Evolutionary conservation across 768 basidiomycete genomes (phyloP).

Genomic region (Coprinellus aureogranulatus): DNA sequence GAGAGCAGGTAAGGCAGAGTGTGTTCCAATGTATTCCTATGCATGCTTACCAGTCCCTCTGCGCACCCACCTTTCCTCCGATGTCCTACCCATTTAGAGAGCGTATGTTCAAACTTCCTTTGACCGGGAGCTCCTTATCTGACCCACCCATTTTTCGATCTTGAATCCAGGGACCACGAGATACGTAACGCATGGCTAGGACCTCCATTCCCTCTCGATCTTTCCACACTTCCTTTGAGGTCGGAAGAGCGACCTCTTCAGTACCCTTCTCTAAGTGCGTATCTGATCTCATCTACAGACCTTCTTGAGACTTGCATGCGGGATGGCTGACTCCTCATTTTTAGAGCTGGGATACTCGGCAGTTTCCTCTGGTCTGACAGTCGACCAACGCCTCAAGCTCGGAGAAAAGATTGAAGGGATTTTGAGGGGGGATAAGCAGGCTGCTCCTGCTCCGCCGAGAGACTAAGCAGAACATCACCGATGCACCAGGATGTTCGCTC

Average conservation of each 20-base stretch:
- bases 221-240: constrained; percentile 51
- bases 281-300: not conserved
- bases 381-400: constrained; percentile 60
- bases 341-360: constrained; percentile 70
- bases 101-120: constrained; percentile 1
- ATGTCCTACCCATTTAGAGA: not conserved
- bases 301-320: too few species aligned
- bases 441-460: constrained; percentile 58
- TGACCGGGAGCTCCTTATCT: not conserved
- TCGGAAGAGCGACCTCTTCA: constrained; percentile 60
- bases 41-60: too few species aligned
- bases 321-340: too few species aligned
- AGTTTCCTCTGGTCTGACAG: constrained; percentile 42
- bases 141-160: too few species aligned
- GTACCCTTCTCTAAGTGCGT: constrained; percentile 63
- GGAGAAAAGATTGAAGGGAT: constrained; percentile 62
- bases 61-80: not conserved
- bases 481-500: too few species aligned
- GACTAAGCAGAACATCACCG: constrained; percentile 11
- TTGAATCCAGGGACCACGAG: constrained; percentile 61
- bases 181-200: constrained; percentile 73
- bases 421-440: constrained; percentile 61
- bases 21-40: too few species aligned
- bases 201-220: constrained; percentile 64
- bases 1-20: constrained; percentile 66